Percentiles rank a stretch among this genome's conserved stretches.
Conservation (phyloP, 140 eudicot genomes). For the Anethum foeniculum region DNA sequence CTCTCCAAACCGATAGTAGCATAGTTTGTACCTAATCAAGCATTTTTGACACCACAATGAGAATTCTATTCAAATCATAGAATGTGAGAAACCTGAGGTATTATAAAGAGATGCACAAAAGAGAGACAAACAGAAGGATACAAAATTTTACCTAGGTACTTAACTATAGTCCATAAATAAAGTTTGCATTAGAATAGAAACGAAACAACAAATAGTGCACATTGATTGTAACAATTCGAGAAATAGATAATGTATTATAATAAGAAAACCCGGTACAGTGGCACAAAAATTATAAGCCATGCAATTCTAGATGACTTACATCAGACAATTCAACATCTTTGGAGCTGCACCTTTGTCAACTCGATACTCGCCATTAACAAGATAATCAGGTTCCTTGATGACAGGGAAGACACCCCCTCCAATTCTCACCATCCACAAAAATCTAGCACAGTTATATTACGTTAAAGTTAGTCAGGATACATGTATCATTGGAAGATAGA, state of each 20-base stretch:
- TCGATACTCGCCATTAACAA: constrained; percentile 94
- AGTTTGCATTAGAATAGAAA: neutral
- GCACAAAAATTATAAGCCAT: neutral
- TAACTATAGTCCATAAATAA: neutral
- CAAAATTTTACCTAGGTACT: neutral
- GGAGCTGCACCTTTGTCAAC: constrained; percentile 99
- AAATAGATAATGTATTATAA: neutral
- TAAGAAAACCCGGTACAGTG: neutral
- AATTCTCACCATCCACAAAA: constrained; percentile 85
- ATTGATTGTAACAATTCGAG: no score
- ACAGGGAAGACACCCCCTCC: constrained; percentile 98
- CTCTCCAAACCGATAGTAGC: constrained; percentile 92
- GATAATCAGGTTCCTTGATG: constrained; percentile 97
- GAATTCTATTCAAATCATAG: neutral
- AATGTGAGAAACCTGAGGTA: neutral
- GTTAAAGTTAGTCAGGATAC: neutral
- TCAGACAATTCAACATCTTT: constrained; percentile 90
- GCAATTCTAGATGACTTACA: constrained; percentile 44
- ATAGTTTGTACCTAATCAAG: constrained; percentile 72
- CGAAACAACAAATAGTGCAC: neutral
- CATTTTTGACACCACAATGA: constrained; percentile 2
- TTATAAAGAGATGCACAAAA: neutral
- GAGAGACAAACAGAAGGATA: neutral
- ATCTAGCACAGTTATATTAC: constrained; percentile 33
- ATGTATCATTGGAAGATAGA: neutral